Conservation (phyloP, 2,329 filamentous ascomycete genomes). For the Aspergillus sp. region DNA sequence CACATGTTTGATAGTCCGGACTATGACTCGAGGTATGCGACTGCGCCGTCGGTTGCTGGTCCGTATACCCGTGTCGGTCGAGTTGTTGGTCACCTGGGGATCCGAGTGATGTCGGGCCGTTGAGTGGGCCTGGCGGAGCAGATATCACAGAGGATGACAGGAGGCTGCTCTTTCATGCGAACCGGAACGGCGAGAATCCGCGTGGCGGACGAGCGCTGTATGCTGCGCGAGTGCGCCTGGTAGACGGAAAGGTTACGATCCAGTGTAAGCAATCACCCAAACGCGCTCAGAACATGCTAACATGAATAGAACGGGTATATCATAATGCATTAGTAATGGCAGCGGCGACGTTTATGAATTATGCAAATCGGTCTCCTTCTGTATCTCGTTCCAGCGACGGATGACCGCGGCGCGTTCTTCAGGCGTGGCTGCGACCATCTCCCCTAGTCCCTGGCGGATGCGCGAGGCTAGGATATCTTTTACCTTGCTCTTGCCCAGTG, state of each 20-base stretch:
- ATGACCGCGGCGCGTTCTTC: slow-evolving; percentile 30
- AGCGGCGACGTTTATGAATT: neutral
- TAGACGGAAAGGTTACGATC: neutral
- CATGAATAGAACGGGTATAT: neutral
- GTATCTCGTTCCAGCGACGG: slow-evolving; percentile 24
- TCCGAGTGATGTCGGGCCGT: slow-evolving; percentile 25
- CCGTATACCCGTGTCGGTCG: slow-evolving; percentile 36
- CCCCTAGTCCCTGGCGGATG: slow-evolving; percentile 34
- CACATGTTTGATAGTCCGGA: slow-evolving; percentile 56
- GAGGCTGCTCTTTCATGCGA: slow-evolving; percentile 34
- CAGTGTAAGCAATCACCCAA: neutral
- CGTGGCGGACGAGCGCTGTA: slow-evolving; percentile 27
- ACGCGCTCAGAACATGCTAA: neutral
- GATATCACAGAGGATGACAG: slow-evolving; percentile 33
- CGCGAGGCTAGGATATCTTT: slow-evolving; percentile 33
- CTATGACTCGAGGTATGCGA: slow-evolving; percentile 63
- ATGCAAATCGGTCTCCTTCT: neutral
- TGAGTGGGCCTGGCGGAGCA: slow-evolving; percentile 35
- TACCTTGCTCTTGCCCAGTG: slow-evolving; percentile 31
- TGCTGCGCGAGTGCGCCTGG: neutral
- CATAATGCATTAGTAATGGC: neutral
- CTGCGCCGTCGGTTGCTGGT: slow-evolving; percentile 35
- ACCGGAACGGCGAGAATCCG: slow-evolving; percentile 28
- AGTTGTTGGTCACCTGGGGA: slow-evolving; percentile 32
- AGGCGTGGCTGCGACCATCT: slow-evolving; percentile 27